phyloP scores from a whole-genome alignment of 179 eudicot genomes.

The Beta corolliflora region DNA sequence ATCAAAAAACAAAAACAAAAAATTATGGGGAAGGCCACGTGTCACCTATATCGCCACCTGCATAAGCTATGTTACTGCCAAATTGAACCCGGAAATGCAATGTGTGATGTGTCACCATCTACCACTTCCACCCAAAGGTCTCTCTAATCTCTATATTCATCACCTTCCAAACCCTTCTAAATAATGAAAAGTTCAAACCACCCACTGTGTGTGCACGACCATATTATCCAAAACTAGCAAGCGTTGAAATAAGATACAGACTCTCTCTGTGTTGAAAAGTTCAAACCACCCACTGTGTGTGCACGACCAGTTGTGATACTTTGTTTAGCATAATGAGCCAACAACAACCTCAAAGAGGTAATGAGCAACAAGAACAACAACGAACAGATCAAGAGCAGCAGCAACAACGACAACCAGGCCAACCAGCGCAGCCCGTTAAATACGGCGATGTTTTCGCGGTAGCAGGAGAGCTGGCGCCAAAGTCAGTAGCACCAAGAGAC shows the following conservation, averaged over 20 bases:
- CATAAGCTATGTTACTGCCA: neutral
- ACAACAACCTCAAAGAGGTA: slow-evolving; percentile 39
- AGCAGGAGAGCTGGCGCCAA: slow-evolving; percentile 54
- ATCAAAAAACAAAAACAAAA: too few species aligned
- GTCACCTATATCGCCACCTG: neutral
- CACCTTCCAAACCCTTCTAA: neutral
- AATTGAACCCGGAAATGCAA: neutral
- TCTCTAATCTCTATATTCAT: neutral
- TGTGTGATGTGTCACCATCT: neutral
- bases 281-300: too few species aligned
- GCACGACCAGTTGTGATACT: too few species aligned
- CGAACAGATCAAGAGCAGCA: slow-evolving; percentile 20
- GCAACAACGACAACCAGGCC: neutral
- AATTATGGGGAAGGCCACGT: neutral
- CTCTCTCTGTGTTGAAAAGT: too few species aligned
- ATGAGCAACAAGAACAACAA: neutral
- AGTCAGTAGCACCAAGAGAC: slow-evolving; percentile 60
- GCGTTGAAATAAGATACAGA: too few species aligned
- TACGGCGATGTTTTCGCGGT: slow-evolving; percentile 73
- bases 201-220: neutral
- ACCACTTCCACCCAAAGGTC: neutral
- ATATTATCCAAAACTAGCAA: neutral
- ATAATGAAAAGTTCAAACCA: neutral
- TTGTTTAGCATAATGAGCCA: slow-evolving; percentile 37
- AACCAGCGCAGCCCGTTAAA: slow-evolving; percentile 41